These are phyloP conservation scores for Raffaelea albimanens DNA, from an alignment of 2,329 filamentous ascomycete genomes.

Conservation along the genomic window DNA sequence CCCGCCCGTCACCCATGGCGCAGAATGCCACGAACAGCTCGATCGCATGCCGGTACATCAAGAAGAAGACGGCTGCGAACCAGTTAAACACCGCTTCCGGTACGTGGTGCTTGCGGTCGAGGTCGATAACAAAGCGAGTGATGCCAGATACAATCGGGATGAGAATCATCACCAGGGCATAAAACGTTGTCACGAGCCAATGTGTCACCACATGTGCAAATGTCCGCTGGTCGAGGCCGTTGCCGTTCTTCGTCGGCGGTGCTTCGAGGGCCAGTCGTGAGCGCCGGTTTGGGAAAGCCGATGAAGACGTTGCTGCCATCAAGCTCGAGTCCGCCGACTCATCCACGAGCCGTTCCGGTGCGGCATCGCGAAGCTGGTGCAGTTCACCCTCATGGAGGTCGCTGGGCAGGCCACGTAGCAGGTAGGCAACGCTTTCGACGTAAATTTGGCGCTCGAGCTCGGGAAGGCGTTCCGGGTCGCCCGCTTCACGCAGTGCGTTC, in stretches of 20 bases:
- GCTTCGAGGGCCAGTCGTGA: not conserved
- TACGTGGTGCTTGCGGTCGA: slow-evolving; percentile 13
- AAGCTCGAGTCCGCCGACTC: slow-evolving; percentile 1
- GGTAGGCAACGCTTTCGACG: slow-evolving; percentile 52
- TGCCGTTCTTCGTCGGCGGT: not conserved
- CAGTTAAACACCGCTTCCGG: slow-evolving; percentile 11
- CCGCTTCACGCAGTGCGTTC: slow-evolving; percentile 11
- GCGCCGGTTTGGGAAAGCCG: not conserved
- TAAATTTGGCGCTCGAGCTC: slow-evolving; percentile 53
- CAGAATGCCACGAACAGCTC: slow-evolving; percentile 10
- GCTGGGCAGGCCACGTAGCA: slow-evolving; percentile 52
- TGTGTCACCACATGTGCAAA: slow-evolving; percentile 11
- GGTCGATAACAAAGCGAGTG: slow-evolving; percentile 5
- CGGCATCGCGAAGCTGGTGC: slow-evolving; percentile 38
- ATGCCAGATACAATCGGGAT: slow-evolving; percentile 6
- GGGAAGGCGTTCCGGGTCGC: slow-evolving; percentile 12
- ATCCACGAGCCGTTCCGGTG: slow-evolving; percentile 28
- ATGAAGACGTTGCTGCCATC: not conserved
- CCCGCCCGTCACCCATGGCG: slow-evolving; percentile 12
- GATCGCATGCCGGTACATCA: slow-evolving; percentile 6
- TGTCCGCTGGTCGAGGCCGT: slow-evolving; percentile 4
- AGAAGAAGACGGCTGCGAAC: slow-evolving; percentile 2
- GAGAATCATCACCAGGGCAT: slow-evolving; percentile 9
- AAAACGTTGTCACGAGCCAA: slow-evolving; percentile 12
- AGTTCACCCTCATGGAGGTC: slow-evolving; percentile 47